Evolutionary conservation across 2,329 filamentous ascomycete genomes (phyloP).

Genomic region (Stenocarpella maydis): DNA sequence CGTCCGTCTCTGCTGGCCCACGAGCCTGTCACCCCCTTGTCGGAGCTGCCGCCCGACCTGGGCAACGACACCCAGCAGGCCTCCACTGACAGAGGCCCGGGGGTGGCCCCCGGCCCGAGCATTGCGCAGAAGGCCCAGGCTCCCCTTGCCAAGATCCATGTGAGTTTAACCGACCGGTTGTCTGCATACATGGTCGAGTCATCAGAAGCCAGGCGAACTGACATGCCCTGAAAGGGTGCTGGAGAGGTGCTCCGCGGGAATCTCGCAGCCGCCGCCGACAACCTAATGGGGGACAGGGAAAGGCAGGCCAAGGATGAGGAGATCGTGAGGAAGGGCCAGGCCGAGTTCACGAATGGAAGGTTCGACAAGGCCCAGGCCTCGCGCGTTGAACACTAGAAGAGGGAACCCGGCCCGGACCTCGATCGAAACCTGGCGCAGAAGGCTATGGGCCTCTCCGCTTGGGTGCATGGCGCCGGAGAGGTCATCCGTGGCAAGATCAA

Average conservation of each 20-base stretch:
- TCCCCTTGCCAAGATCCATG: constrained; percentile 8
- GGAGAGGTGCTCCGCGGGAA: constrained; percentile 19
- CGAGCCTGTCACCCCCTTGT: constrained; percentile 14
- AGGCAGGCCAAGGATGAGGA: background rate
- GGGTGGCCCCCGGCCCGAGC: constrained; percentile 1
- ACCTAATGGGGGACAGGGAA: background rate
- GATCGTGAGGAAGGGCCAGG: constrained; percentile 2
- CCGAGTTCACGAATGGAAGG: constrained; percentile 7
- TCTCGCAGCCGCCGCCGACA: constrained; percentile 16
- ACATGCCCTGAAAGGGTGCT: background rate
- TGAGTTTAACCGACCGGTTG: background rate
- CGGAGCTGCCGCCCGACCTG: constrained; percentile 16
- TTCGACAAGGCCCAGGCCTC: background rate
- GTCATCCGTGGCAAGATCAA: constrained; percentile 1
- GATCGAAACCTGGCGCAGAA: background rate
- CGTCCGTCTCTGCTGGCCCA: constrained; percentile 8
- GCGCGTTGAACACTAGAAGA: constrained; percentile 5
- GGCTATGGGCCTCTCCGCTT: background rate
- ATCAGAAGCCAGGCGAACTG: background rate
- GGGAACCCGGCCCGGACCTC: constrained; percentile 6
- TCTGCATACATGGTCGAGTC: background rate
- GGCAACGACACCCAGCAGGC: background rate
- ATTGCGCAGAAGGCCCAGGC: constrained; percentile 5
- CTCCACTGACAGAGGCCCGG: background rate
- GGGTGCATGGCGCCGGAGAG: constrained; percentile 5